Percentiles rank a stretch among this genome's conserved stretches.
Evolutionary conservation across 305 asterid genomes (phyloP).

Genomic region (Fraxinus dipetala): DNA sequence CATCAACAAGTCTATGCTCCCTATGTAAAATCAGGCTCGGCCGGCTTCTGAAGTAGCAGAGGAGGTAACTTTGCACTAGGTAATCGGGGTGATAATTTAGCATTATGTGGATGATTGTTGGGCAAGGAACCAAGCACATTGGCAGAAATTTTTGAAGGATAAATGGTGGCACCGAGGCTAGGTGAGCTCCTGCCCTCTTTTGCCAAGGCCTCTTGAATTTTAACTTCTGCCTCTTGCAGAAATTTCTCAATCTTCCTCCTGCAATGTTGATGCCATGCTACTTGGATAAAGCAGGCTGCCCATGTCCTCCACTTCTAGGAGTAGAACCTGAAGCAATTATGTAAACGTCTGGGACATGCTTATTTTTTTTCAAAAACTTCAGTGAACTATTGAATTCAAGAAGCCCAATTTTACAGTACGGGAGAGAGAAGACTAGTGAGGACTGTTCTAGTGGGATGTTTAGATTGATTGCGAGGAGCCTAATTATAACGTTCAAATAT

Average conservation of each 20-base stretch:
- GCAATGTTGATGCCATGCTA: conserved; percentile 52
- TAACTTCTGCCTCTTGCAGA: conserved; percentile 46
- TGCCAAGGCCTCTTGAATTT: conserved; percentile 29
- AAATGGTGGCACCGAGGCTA: conserved; percentile 46
- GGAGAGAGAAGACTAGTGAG: not conserved
- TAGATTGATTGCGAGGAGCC: not conserved
- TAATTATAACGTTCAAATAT: not conserved
- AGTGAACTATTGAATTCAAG: not conserved
- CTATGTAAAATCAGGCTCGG: conserved; percentile 53
- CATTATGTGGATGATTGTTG: conserved; percentile 26
- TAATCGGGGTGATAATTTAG: conserved; percentile 30
- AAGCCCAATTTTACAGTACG: not conserved
- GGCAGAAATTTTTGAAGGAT: conserved; percentile 54
- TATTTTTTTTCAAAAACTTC: not conserved
- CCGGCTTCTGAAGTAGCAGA: conserved; percentile 56
- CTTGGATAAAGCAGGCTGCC: conserved; percentile 63
- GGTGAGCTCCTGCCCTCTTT: conserved; percentile 19
- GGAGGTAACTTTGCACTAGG: conserved; percentile 19
- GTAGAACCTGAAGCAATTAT: conserved; percentile 33
- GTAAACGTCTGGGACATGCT: not conserved
- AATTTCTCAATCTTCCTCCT: conserved; percentile 29
- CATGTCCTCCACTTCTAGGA: conserved; percentile 66
- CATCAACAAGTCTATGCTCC: not conserved
- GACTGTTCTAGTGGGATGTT: not conserved
- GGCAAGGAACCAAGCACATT: conserved; percentile 41